Evolutionary conservation across 257 asterid genomes (phyloP).

Genomic region (Solanum appendiculatum): DNA sequence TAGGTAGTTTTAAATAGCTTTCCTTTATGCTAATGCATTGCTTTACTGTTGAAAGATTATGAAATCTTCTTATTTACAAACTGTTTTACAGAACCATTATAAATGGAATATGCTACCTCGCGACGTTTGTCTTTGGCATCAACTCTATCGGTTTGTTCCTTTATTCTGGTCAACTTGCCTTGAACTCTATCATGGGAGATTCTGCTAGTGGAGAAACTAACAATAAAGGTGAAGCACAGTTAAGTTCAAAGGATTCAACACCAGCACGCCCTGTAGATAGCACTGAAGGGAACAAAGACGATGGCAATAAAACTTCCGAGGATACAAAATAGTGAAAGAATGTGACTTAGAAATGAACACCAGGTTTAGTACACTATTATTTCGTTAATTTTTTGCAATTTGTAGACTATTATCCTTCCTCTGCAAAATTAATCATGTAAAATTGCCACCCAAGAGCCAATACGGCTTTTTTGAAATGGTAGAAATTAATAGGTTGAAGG

Average conservation of each 20-base stretch:
- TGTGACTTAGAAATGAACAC: constrained; percentile 3
- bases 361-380: background rate
- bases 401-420: background rate
- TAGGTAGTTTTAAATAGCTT: constrained; percentile 37
- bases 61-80: background rate
- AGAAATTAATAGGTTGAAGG: background rate
- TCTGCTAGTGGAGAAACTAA: constrained; percentile 14
- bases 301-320: constrained; percentile 35
- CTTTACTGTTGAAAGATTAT: background rate
- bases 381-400: background rate
- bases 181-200: constrained; percentile 52
- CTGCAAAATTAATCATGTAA: background rate
- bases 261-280: constrained; percentile 11
- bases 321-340: constrained; percentile 15
- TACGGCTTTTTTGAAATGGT: background rate
- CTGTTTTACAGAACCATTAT: constrained; percentile 59
- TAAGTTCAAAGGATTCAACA: constrained; percentile 20
- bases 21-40: background rate
- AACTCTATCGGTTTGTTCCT: constrained; percentile 70
- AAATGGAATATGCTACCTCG: constrained; percentile 86
- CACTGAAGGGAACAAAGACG: constrained; percentile 16
- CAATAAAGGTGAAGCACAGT: constrained; percentile 11
- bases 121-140: constrained; percentile 77
- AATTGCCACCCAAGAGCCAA: background rate
- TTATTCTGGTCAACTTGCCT: constrained; percentile 77